Conservation (phyloP, 805 yeast species). For the Nakazawaea siamensis region DNA sequence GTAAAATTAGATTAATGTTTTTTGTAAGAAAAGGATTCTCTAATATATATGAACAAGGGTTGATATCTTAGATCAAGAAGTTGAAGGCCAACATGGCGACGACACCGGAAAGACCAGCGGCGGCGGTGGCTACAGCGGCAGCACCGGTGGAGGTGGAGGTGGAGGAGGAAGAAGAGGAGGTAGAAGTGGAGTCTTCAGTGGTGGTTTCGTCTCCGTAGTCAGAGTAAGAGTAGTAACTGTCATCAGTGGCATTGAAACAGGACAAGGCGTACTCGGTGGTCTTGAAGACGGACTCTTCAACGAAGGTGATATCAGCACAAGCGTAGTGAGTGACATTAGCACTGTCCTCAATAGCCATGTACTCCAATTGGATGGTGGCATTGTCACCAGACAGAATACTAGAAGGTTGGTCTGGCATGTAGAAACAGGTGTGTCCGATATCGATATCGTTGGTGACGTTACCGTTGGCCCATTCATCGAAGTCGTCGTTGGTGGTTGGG, state of each 20-base stretch:
- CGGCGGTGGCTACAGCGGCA: conserved; percentile 9
- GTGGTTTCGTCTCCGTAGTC: conserved; percentile 19
- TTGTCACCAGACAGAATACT: conserved; percentile 27
- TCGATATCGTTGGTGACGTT: conserved; percentile 30
- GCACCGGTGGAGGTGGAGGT: conserved; percentile 12
- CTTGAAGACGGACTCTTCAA: conserved; percentile 31
- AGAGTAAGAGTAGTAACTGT: conserved; percentile 26
- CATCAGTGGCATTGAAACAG: conserved; percentile 34
- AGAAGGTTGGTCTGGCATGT: conserved; percentile 33
- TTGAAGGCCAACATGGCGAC: conserved; percentile 8
- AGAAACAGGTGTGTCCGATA: conserved; percentile 39
- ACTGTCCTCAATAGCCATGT: conserved; percentile 33
- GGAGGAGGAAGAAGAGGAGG: conserved; percentile 11
- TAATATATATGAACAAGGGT: too few species aligned
- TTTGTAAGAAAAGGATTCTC: too few species aligned
- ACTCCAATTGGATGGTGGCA: conserved; percentile 37
- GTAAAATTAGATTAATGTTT: too few species aligned
- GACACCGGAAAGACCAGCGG: conserved; percentile 10
- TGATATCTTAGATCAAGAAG: conserved; percentile 5
- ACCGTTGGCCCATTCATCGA: conserved; percentile 29
- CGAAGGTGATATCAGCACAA: conserved; percentile 36
- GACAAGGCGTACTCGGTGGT: conserved; percentile 23
- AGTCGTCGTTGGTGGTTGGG: conserved; percentile 31
- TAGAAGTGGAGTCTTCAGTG: conserved; percentile 9
- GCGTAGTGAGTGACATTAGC: conserved; percentile 34